Conservation (phyloP, 768 basidiomycete genomes). For the Mrakia gelida region DNA sequence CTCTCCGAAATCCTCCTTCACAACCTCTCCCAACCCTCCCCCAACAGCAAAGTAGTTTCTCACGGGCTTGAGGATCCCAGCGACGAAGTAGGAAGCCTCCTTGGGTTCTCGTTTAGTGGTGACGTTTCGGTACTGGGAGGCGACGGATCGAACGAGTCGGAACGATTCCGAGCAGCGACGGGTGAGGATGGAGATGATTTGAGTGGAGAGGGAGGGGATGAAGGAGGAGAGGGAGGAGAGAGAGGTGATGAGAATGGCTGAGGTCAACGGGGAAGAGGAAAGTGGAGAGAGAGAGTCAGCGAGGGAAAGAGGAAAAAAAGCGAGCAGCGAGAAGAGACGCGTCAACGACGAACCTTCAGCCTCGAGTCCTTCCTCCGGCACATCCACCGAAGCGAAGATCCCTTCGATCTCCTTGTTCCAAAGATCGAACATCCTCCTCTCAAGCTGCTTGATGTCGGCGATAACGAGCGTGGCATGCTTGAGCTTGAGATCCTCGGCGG, state of each 20-base stretch:
- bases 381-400: slow-evolving; percentile 18
- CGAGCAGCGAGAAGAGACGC: background rate
- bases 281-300: background rate
- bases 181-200: slow-evolving; percentile 66
- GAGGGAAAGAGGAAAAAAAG: background rate
- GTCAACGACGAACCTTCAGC: slow-evolving; percentile 54
- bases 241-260: slow-evolving; percentile 51
- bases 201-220: slow-evolving; percentile 58
- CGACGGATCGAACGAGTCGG: slow-evolving; percentile 77
- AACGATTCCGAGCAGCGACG: slow-evolving; percentile 81
- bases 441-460: slow-evolving; percentile 62
- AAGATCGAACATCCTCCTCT: slow-evolving; percentile 53
- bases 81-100: slow-evolving; percentile 82
- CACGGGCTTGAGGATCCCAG: slow-evolving; percentile 72
- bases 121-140: slow-evolving; percentile 83
- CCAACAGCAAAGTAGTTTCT: slow-evolving; percentile 54
- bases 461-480: slow-evolving; percentile 64
- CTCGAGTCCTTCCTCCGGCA: slow-evolving; percentile 30
- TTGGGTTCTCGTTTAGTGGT: slow-evolving; percentile 59
- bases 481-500: slow-evolving; percentile 60
- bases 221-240: slow-evolving; percentile 53
- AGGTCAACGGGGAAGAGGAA: too few species aligned
- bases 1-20: slow-evolving; percentile 54
- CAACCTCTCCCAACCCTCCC: slow-evolving; percentile 56
- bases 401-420: slow-evolving; percentile 53